Base-by-base conservation (phyloP, 345 rosid genomes). In the Brassica nigra region DNA sequence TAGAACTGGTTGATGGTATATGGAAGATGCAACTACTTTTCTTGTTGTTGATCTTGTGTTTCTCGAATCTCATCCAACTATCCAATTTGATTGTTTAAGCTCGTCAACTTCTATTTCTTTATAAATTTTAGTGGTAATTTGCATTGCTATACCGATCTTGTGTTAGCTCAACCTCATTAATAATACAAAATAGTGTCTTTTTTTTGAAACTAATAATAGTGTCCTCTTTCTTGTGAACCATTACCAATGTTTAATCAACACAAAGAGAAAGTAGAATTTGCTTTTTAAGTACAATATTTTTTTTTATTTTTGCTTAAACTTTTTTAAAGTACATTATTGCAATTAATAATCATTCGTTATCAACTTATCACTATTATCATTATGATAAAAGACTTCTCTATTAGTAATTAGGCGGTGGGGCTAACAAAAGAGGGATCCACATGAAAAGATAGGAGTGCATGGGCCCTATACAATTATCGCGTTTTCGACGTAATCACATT, bases 21-120 rank as follows among this genome's bases (percentile, higher is more conserved):
- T 36, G 78, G 64, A 61, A 62, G 79, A 80, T 75, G 80, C 83
- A 80, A 80, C 83, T 27, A 80, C 57, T 80, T 80, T 80, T 80
- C 62, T 76, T 70, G 83, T 80, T 80, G 76, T 6, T 64, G 42
- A 55, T 75, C 72, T 64, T 55, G 9, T 62, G 6, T 68, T 68
- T 64, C 59, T 62, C 61, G 12, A 42, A 42, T 62, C 76, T 52
- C 63, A 80, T 74, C 76, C 27, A 74, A 67, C 70, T 42, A 42
- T 42, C 49, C 49, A 42, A 42, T 10, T 68, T 33, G 0, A 30
- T 74, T 68, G 49, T 74, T 49, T 33, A 47, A 67, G 68, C 37
- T 74, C 75, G 42, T 67, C 70, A 66, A 73, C 68, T 52, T 47
- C 23, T 63, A 63, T 29, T 15, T 47, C 4, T 44, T 34, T 27